Percentiles rank a stretch among this genome's conserved stretches.
phyloP scores from a whole-genome alignment of 257 asterid genomes.

The Fraxinus pennsylvanica region DNA sequence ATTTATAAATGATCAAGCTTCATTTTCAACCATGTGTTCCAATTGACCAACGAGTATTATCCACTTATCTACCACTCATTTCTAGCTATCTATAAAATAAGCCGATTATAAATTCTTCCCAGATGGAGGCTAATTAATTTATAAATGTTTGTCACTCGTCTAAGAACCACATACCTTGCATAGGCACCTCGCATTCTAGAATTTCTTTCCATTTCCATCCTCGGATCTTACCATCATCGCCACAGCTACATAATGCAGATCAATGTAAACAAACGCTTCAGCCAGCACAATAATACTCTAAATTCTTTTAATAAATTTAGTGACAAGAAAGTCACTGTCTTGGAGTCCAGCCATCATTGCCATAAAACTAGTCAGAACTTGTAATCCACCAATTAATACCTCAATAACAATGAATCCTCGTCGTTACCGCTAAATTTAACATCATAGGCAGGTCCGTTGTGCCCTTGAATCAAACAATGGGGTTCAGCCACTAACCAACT shows the following conservation, averaged over 20 bases:
- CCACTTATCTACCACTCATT: too few relatives aligned
- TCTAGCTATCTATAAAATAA: too few relatives aligned
- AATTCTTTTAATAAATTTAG: not conserved
- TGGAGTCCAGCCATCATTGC: not conserved
- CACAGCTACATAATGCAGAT: conserved; percentile 64
- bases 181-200: conserved; percentile 37
- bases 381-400: conserved; percentile 39
- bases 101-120: too few relatives aligned
- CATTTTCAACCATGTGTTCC: too few relatives aligned
- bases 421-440: conserved; percentile 52
- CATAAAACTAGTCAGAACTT: not conserved
- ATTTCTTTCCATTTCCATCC: conserved; percentile 91
- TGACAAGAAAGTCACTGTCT: too few relatives aligned
- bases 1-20: too few relatives aligned
- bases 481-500: conserved; percentile 79
- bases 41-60: too few relatives aligned
- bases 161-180: conserved; percentile 49
- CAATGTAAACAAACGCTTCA: conserved; percentile 23
- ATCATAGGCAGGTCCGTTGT: conserved; percentile 96
- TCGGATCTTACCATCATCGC: conserved; percentile 89
- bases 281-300: not conserved
- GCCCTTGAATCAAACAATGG: conserved; percentile 63
- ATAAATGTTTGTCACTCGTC: not conserved
- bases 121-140: too few relatives aligned
- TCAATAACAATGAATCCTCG: conserved; percentile 68